Conservation (phyloP, 2,329 filamentous ascomycete genomes). For the Corniculantispora saksenae region DNA sequence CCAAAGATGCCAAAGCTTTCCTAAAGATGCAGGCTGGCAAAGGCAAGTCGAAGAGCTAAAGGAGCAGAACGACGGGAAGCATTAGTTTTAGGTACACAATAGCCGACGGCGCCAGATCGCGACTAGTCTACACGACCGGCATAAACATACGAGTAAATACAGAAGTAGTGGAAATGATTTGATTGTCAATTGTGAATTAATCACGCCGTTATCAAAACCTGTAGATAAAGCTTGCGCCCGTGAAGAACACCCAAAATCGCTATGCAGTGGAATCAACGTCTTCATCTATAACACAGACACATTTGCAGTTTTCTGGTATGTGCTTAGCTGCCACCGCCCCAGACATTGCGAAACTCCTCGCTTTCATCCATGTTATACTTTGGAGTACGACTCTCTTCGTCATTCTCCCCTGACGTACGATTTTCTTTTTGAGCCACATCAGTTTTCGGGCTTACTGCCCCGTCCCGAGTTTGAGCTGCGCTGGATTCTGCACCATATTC, state of each 20-base stretch:
- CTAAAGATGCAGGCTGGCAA: conserved; percentile 14
- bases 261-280: conserved; percentile 23
- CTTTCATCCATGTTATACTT: conserved; percentile 37
- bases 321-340: conserved; percentile 30
- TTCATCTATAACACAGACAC: background rate
- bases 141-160: no score
- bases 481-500: conserved; percentile 20
- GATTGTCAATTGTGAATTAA: background rate
- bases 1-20: conserved; percentile 19
- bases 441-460: conserved; percentile 23
- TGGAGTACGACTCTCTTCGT: conserved; percentile 20
- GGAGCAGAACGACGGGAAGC: no score
- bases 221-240: background rate
- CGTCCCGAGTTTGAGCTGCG: conserved; percentile 24
- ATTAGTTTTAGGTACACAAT: no score
- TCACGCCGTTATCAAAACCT: background rate
- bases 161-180: background rate
- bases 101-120: no score
- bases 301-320: background rate
- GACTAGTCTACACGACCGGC: no score
- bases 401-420: conserved; percentile 19
- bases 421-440: background rate
- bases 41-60: background rate
- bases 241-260: conserved; percentile 25
- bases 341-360: conserved; percentile 51